These are phyloP conservation scores for Leonotis leonurus DNA, from an alignment of 257 asterid genomes.

Conservation along the genomic window DNA sequence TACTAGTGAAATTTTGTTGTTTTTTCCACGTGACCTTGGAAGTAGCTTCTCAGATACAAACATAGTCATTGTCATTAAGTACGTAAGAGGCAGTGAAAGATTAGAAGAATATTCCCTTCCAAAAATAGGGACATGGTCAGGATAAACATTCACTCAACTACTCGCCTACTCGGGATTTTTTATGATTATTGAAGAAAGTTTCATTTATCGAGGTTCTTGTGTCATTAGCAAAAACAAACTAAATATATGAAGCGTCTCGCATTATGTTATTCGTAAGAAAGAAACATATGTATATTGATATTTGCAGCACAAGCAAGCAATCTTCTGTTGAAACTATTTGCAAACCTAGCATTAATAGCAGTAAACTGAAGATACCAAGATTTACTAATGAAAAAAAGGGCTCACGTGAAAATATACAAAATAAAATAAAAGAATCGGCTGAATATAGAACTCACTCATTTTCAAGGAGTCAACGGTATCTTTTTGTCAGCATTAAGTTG, in stretches of 20 bases:
- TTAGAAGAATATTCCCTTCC: background rate
- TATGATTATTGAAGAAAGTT: background rate
- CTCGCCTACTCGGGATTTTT: background rate
- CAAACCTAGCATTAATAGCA: background rate
- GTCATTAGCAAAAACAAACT: background rate
- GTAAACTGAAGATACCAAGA: background rate
- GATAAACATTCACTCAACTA: background rate
- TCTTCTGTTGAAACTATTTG: background rate
- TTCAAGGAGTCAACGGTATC: constrained; percentile 33
- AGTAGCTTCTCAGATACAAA: too few species aligned
- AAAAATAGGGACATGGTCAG: background rate
- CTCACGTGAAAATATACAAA: background rate
- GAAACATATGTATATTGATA: background rate
- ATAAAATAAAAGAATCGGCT: background rate
- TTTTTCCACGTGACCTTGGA: background rate
- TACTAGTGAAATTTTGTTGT: too few species aligned
- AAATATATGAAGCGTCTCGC: background rate
- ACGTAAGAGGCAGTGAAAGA: too few species aligned
- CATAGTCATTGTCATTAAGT: too few species aligned
- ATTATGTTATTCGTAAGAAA: background rate
- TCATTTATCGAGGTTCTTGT: background rate
- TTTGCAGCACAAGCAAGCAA: background rate
- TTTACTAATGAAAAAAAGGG: background rate
- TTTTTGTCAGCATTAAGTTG: constrained; percentile 25
- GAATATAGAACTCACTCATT: constrained; percentile 20